Conservation (phyloP, 208 protist species). For the Wallacemonas sp. region DNA sequence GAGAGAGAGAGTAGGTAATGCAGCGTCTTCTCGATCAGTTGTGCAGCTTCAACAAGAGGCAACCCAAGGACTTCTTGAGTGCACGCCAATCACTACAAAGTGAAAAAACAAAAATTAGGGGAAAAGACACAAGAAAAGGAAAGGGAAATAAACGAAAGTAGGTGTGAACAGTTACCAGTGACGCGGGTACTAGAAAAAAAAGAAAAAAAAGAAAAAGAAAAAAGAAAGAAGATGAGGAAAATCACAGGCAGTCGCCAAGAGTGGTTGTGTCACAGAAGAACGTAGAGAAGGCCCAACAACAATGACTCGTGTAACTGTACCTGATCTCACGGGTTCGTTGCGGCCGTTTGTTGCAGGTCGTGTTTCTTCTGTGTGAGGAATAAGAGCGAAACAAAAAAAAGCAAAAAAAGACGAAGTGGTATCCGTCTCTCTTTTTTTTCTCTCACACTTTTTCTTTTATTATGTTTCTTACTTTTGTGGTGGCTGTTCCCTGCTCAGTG, state of each 20-base stretch:
- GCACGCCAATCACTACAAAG: too few relatives aligned
- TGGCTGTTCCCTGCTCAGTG: too few relatives aligned
- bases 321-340: too few relatives aligned
- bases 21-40: neutral
- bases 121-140: neutral
- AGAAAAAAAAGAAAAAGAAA: conserved; percentile 17
- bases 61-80: too few relatives aligned
- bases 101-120: conserved; percentile 9
- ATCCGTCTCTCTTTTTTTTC: too few relatives aligned
- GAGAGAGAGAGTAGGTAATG: neutral
- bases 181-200: neutral
- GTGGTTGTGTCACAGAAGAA: too few relatives aligned
- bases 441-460: too few relatives aligned
- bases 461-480: too few relatives aligned
- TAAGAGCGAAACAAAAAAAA: conserved; percentile 11
- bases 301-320: too few relatives aligned
- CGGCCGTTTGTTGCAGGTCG: too few relatives aligned
- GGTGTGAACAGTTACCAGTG: neutral
- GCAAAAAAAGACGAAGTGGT: neutral
- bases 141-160: neutral
- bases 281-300: neutral
- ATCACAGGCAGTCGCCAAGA: neutral
- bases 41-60: too few relatives aligned
- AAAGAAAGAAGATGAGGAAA: neutral
- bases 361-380: too few relatives aligned